Percentiles rank a stretch among this genome's conserved stretches.
Conservation (phyloP, 352 stramenopile species). For the Phytophthora quininea region DNA sequence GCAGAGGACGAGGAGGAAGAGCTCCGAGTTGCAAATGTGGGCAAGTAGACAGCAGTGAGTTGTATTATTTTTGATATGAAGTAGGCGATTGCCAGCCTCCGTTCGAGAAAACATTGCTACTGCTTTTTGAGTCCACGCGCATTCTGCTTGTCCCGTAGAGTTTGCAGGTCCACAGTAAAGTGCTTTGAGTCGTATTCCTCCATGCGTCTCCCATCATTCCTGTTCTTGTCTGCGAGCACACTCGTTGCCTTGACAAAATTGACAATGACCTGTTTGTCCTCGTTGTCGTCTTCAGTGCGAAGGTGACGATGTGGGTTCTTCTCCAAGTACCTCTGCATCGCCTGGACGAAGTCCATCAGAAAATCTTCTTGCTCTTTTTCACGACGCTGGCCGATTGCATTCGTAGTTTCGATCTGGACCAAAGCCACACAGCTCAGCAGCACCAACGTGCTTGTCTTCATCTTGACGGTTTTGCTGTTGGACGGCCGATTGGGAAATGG, state of each 20-base stretch:
- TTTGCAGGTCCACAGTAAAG: conserved; percentile 3
- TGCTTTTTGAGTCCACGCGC: too few relatives aligned
- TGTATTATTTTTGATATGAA: conserved; percentile 13
- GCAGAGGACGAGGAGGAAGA: conserved; percentile 26
- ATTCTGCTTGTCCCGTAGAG: conserved; percentile 1
- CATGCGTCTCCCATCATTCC: conserved; percentile 3
- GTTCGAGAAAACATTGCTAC: too few relatives aligned
- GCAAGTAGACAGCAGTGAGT: conserved; percentile 16
- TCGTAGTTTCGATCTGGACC: not conserved
- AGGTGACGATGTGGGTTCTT: conserved; percentile 5
- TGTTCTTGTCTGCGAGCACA: conserved; percentile 2
- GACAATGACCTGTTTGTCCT: not conserved
- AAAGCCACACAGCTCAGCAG: conserved; percentile 18
- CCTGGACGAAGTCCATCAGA: conserved; percentile 6
- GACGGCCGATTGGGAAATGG: not conserved
- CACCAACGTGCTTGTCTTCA: conserved; percentile 14
- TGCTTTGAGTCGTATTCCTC: conserved; percentile 14
- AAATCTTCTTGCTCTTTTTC: not conserved
- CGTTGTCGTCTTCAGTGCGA: conserved; percentile 4
- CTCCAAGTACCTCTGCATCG: conserved; percentile 12
- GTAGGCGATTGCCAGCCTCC: not conserved
- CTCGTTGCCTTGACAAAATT: conserved; percentile 6
- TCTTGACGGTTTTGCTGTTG: conserved; percentile 13
- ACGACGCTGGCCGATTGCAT: not conserved
- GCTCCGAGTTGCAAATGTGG: conserved; percentile 22